These are phyloP conservation scores for Danielia oregonensis DNA, from an alignment of 805 yeast species.

Conservation along the genomic window DNA sequence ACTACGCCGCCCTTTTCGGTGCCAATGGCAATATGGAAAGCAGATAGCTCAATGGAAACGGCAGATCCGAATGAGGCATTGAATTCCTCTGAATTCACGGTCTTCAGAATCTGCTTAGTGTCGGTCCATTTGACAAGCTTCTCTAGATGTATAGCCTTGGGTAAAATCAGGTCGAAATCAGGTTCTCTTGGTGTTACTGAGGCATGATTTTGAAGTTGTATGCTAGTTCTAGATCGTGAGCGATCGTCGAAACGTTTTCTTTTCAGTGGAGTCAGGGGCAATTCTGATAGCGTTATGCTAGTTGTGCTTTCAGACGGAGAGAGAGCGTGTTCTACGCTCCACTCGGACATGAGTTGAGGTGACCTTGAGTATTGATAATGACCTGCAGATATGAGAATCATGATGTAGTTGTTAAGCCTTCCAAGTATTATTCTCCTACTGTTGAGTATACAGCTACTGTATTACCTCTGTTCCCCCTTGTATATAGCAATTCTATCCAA, in stretches of 20 bases:
- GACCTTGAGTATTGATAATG: background rate
- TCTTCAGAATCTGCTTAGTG: slow-evolving; percentile 16
- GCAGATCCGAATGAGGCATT: slow-evolving; percentile 21
- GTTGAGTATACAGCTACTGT: too few species aligned
- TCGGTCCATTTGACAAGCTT: slow-evolving; percentile 25
- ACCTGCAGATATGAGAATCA: too few species aligned
- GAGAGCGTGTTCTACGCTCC: background rate
- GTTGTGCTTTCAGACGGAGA: background rate
- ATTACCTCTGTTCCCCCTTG: too few species aligned
- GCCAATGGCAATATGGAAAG: slow-evolving; percentile 55
- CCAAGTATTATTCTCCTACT: background rate
- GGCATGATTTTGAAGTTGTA: slow-evolving; percentile 3
- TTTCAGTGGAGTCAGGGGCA: background rate
- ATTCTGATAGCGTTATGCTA: background rate
- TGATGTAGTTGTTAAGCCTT: too few species aligned
- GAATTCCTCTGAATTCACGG: slow-evolving; percentile 22
- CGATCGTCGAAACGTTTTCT: slow-evolving; percentile 34
- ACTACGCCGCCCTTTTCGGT: slow-evolving; percentile 64
- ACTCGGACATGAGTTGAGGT: background rate
- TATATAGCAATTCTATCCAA: too few species aligned
- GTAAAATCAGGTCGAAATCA: background rate
- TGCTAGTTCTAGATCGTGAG: slow-evolving; percentile 28
- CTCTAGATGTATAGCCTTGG: slow-evolving; percentile 1
- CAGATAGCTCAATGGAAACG: slow-evolving; percentile 20
- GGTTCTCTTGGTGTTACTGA: background rate